phyloP scores from a whole-genome alignment of 2,329 filamentous ascomycete species.

The Emergomyces orientalis region DNA sequence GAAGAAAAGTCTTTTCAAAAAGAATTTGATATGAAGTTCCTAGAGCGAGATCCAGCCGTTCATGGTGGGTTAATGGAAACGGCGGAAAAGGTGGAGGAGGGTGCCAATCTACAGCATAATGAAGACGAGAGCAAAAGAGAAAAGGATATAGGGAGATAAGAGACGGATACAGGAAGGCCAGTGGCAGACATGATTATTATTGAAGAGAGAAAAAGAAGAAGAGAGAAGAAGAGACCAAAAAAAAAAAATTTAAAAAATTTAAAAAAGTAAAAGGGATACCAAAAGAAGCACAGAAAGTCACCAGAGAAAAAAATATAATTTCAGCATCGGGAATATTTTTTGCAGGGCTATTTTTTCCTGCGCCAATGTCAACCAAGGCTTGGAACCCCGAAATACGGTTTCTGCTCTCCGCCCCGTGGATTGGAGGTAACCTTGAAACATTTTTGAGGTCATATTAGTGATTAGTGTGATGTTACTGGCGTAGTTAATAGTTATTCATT shows the following conservation, averaged over 20 bases:
- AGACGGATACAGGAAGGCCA: neutral
- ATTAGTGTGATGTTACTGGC: no score
- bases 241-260: neutral
- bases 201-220: neutral
- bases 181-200: constrained; percentile 1
- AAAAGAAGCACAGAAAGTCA: no score
- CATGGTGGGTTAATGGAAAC: neutral
- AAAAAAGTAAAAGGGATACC: no score
- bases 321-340: no score
- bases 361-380: no score
- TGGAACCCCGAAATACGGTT: no score
- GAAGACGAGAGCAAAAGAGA: neutral
- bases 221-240: neutral
- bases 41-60: neutral
- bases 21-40: neutral
- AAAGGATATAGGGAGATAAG: neutral
- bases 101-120: neutral
- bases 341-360: no score
- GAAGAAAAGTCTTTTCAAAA: neutral
- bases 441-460: no score
- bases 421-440: no score
- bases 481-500: no score
- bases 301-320: no score
- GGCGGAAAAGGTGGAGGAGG: neutral
- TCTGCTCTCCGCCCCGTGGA: no score